These are phyloP conservation scores for Hymenoscyphus fructigenus DNA, from an alignment of 2,329 filamentous ascomycete species.

Conservation along the genomic window DNA sequence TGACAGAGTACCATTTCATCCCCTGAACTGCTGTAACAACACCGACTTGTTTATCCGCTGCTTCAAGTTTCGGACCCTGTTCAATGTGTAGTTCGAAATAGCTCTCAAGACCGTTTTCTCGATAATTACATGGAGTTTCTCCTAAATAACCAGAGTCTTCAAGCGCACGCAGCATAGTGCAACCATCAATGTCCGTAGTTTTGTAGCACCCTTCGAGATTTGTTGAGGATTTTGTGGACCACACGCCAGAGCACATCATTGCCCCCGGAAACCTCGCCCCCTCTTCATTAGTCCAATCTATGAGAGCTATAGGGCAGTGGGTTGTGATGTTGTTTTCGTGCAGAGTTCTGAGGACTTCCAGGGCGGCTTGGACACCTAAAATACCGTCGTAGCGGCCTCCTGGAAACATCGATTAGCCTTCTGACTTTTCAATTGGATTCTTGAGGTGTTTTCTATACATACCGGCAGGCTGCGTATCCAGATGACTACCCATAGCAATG, in stretches of 20 bases:
- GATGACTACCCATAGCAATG: slow-evolving; percentile 68
- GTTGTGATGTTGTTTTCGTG: slow-evolving; percentile 67
- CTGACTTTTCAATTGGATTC: background rate
- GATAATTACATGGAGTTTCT: slow-evolving; percentile 52
- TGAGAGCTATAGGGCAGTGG: slow-evolving; percentile 58
- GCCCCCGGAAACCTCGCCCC: slow-evolving; percentile 75
- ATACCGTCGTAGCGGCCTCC: slow-evolving; percentile 71
- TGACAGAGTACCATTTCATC: slow-evolving; percentile 62
- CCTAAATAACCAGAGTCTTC: slow-evolving; percentile 71
- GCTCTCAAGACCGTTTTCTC: slow-evolving; percentile 62
- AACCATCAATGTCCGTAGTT: slow-evolving; percentile 48
- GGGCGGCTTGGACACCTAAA: slow-evolving; percentile 66
- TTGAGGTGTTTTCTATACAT: background rate
- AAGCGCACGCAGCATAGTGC: slow-evolving; percentile 41
- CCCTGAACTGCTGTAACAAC: slow-evolving; percentile 72
- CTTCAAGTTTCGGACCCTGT: slow-evolving; percentile 73
- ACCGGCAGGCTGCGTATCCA: slow-evolving; percentile 62
- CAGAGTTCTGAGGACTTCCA: slow-evolving; percentile 69
- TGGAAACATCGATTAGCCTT: background rate
- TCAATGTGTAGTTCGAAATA: slow-evolving; percentile 76
- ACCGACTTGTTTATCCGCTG: slow-evolving; percentile 60
- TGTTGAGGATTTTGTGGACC: slow-evolving; percentile 62
- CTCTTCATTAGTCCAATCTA: slow-evolving; percentile 55
- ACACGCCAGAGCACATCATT: slow-evolving; percentile 73
- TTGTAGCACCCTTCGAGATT: slow-evolving; percentile 58